Base-by-base conservation (phyloP, 2,329 filamentous ascomycete species). In the Penicillium sp. region DNA sequence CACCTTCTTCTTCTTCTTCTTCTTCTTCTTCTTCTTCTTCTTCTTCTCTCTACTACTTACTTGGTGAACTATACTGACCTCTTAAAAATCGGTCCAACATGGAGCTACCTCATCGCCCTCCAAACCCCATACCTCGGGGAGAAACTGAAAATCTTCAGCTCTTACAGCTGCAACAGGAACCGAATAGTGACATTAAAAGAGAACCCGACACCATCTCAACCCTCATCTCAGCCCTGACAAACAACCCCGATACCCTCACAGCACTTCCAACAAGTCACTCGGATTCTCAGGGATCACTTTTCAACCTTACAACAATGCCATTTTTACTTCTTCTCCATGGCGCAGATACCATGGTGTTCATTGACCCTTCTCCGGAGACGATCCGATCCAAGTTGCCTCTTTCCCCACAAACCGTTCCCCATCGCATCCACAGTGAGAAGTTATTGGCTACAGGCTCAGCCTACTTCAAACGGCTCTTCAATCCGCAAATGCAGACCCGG, bases 281-380 rank as follows among this genome's bases (percentile, higher is more conserved):
- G 6, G 13, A 6, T 46, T 19, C 17, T 10, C 51, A 13, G 2
- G 12, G 12, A 13, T 54, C 51, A 31, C 7, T 8, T 19, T 17
- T 6, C 1, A 21, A 29, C 21, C 25, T n/a, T 27, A 12, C 29
- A 58, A 17, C 19, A 56, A n/a, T 56, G 57, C 40, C 66, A 35
- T 62, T 61, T 2, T 46, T 70, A 27, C 59, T 70, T 6, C 40
- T 67, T 33, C 54, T 69, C 19, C 40, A 63, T 15, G 65, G 69
- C n/a, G 73, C 65, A 29, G 75, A 78, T 57, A 77, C 75, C 0
- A 63, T 75, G 17, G 68, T 75, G 1, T 75, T 70, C 48, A 72
- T 77, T 43, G 75, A 76, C 19, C 55, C 67, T 19, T 64, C 71
- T 1, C 69, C 71, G 4, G 57, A 66, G 54, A 35, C 8, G 2